Percentiles rank a stretch among this genome's conserved stretches.
Evolutionary conservation across 164 flowering plant species (phyloP).

Genomic region (Dillenia suffruticosa): DNA sequence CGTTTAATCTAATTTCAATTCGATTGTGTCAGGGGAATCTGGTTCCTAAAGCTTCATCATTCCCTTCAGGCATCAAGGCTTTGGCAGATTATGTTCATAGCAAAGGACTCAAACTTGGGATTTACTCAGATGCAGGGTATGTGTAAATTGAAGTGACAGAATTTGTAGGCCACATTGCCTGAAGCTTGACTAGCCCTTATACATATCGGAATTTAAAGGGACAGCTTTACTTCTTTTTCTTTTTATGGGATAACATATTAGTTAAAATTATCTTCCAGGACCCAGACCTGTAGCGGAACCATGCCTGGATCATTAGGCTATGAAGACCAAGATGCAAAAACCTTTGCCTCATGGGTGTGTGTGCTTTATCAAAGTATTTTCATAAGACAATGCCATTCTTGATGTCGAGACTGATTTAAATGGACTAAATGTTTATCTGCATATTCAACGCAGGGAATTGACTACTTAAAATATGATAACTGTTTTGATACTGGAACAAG

Average conservation of each 20-base stretch:
- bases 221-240: not conserved
- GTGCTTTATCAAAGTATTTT: constrained; percentile 5
- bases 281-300: constrained; percentile 38
- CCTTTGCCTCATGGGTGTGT: constrained; percentile 44
- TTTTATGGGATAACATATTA: not conserved
- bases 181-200: not conserved
- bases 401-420: not conserved
- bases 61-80: constrained; percentile 55
- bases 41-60: constrained; percentile 25
- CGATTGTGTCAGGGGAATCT: constrained; percentile 25
- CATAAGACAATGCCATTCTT: not conserved
- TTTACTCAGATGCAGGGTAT: constrained; percentile 52
- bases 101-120: constrained; percentile 43
- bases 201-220: not conserved
- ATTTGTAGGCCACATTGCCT: not conserved
- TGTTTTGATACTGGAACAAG: constrained; percentile 33
- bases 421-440: not conserved
- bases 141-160: not conserved
- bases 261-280: constrained; percentile 13
- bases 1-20: not conserved
- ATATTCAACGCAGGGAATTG: constrained; percentile 30
- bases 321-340: constrained; percentile 49
- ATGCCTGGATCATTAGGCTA: constrained; percentile 57
- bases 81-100: constrained; percentile 47
- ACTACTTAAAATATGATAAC: constrained; percentile 54